Base-by-base conservation (phyloP, 1,284 basidiomycete genomes). In the Heterobasidion parviporum region DNA sequence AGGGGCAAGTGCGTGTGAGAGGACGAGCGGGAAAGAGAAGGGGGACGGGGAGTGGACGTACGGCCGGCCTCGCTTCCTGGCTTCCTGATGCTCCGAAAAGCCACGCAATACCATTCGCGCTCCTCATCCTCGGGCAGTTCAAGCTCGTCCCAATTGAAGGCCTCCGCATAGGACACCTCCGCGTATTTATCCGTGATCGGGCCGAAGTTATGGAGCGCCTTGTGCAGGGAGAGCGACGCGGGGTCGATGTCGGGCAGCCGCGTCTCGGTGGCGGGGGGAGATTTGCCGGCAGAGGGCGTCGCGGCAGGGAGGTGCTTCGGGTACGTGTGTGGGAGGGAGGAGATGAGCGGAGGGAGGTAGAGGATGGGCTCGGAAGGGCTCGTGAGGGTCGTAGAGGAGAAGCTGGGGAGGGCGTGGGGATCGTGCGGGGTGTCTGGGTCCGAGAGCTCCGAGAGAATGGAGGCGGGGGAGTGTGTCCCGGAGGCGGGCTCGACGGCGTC, bases 101-200 rank as follows among this genome's bases (percentile, higher is more conserved):
- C 91, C 18, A 96, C 94, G 57, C 85, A 86, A 67, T 94, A 96
- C 91, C 92, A 94, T 62, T 94, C 90, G 53, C 89, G 73, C 61
- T 89, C 87, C 46, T 89, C 79, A 2, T 87, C 78, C 53, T 72
- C 72, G 1, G 86, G 85, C 14, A 92, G 74, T 4, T 68, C 64
- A 1, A 97, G 73, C 49, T 87, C 78, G n/a, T 70, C 63, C 92
- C 92, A 97, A 67, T 95, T 96, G 76, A 96, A 97, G 0, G 89
- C 88, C 36, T 83, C 74, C 1, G 72, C 70, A 64, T 94, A 96
- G 4, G 82, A 74, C 3, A 69, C 70, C 14, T 62, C 64, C 0
- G 92, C 85, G 60, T 95, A 95, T 41, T 83, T 68, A 0, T 70
- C 65, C 1, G 79, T 77, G 3, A 80, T 50, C 0, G 91, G 89